A percentile compares a stretch with the other conserved stretches of the same genome.
Conservation (phyloP, 306 rosid species). For the Vigna unguiculata region DNA sequence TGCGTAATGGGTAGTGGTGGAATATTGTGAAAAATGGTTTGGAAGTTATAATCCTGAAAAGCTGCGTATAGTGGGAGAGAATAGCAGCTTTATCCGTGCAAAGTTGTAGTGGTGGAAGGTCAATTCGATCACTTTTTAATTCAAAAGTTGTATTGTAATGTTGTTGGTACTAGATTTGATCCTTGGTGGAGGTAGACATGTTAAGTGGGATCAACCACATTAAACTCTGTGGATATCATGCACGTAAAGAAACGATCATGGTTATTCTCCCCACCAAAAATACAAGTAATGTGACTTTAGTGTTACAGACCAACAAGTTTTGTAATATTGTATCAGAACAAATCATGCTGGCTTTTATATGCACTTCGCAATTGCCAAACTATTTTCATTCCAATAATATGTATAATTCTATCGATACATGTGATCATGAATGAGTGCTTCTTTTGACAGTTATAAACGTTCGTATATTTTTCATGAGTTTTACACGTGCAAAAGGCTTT, state of each 20-base stretch:
- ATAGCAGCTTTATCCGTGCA: not conserved
- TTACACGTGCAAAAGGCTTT: not conserved
- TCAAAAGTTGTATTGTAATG: not conserved
- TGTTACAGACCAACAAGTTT: not conserved
- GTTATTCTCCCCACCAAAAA: not conserved
- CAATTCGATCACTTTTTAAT: not conserved
- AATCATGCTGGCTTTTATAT: not conserved
- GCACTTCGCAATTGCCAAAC: not conserved
- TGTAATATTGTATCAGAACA: not conserved
- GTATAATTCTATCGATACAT: too few species aligned
- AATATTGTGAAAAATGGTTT: not conserved
- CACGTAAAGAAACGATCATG: not conserved
- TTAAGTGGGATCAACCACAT: not conserved
- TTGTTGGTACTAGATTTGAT: not conserved
- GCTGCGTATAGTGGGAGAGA: not conserved
- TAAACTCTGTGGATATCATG: not conserved
- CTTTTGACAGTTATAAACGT: too few species aligned
- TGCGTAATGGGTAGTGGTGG: not conserved
- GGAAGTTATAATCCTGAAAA: not conserved
- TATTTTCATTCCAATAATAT: not conserved
- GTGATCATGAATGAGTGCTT: not conserved
- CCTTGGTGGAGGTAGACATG: not conserved
- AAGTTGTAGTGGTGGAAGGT: constrained; percentile 7
- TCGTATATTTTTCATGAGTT: too few species aligned
- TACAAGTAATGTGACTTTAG: not conserved